Percentiles rank a stretch among this genome's conserved stretches.
Conservation (phyloP, 352 stramenopile species). For the Pythium diclinum region DNA sequence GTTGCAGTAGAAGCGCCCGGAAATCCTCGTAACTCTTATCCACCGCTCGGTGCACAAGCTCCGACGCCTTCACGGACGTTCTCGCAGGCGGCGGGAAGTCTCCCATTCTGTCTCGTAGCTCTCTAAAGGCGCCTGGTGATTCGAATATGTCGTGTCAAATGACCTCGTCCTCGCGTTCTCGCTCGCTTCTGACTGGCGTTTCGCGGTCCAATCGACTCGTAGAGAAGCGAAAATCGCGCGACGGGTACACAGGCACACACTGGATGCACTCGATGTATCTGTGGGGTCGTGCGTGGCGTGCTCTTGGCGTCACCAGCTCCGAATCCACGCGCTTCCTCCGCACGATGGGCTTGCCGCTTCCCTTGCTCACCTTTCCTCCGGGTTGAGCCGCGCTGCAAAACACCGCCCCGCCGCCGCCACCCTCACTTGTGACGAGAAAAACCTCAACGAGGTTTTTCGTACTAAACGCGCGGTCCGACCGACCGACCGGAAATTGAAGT, state of each 20-base stretch:
- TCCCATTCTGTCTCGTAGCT: conserved; percentile 36
- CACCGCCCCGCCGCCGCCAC: conserved; percentile 14
- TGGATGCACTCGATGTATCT: background rate
- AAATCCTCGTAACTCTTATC: conserved; percentile 86
- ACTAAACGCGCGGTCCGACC: background rate
- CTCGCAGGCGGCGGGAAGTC: conserved; percentile 64
- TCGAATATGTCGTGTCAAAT: background rate
- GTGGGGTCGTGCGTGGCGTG: background rate
- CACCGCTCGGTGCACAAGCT: conserved; percentile 74
- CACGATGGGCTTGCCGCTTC: conserved; percentile 1
- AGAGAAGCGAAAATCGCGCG: background rate
- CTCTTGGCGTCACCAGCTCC: background rate
- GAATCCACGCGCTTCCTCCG: conserved; percentile 2
- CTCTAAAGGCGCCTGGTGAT: background rate
- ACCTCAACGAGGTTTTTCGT: conserved; percentile 18
- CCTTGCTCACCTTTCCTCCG: background rate
- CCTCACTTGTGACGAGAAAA: conserved; percentile 20
- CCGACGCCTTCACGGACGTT: conserved; percentile 64
- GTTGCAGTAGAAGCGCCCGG: conserved; percentile 62
- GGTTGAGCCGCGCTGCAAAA: conserved; percentile 11
- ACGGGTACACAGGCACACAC: background rate
- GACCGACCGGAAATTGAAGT: conserved; percentile 10
- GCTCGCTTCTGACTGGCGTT: background rate
- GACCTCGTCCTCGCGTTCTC: conserved; percentile 8
- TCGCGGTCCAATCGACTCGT: background rate